Conservation (phyloP, 495 filamentous ascomycete genomes). For the Penicillium turbatum region DNA sequence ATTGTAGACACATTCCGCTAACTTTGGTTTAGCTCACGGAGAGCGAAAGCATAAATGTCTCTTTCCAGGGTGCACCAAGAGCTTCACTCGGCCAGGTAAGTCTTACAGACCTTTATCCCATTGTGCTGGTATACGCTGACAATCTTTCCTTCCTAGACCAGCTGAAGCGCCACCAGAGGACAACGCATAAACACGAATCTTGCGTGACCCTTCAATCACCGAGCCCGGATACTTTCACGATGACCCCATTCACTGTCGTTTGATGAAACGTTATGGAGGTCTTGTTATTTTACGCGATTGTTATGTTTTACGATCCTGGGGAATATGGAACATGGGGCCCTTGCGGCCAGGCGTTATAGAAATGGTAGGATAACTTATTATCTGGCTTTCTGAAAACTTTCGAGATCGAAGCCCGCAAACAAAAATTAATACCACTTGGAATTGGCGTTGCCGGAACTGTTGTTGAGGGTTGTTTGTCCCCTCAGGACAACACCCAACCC, state of each 20-base stretch:
- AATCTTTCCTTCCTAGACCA: slow-evolving; percentile 29
- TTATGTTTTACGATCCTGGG: slow-evolving; percentile 10
- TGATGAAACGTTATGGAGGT: too few species aligned
- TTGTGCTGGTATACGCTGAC: not conserved
- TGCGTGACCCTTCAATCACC: slow-evolving; percentile 24
- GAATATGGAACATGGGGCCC: slow-evolving; percentile 1
- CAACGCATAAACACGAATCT: slow-evolving; percentile 39
- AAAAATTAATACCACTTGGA: slow-evolving; percentile 7
- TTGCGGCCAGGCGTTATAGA: slow-evolving; percentile 5
- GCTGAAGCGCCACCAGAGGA: slow-evolving; percentile 44
- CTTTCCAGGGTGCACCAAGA: slow-evolving; percentile 42
- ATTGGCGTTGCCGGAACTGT: not conserved
- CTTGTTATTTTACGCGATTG: slow-evolving; percentile 11
- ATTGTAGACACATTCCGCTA: slow-evolving; percentile 6
- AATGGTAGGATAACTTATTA: not conserved
- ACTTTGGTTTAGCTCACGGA: slow-evolving; percentile 34
- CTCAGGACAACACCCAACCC: too few species aligned
- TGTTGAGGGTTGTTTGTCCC: not conserved
- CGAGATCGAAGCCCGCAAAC: not conserved
- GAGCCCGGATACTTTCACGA: slow-evolving; percentile 24
- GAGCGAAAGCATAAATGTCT: slow-evolving; percentile 46
- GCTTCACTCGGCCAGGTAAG: slow-evolving; percentile 47
- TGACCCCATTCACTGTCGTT: slow-evolving; percentile 25
- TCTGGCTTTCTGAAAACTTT: not conserved
- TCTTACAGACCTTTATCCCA: not conserved